Conservation (phyloP, 169 alveolate species). For the Pseudocohnilembus persalinus region DNA sequence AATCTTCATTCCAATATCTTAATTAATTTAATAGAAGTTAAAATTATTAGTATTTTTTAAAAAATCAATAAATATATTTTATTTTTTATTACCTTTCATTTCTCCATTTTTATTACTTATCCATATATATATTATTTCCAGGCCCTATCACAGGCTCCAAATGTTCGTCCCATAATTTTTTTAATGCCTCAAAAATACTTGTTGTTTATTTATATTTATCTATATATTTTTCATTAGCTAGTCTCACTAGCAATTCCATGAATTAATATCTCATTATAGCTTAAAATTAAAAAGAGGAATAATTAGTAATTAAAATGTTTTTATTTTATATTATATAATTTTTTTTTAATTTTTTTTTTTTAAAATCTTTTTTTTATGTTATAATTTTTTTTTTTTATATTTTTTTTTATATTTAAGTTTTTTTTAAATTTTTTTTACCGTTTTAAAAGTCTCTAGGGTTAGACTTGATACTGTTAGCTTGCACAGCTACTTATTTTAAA, state of each 20-base stretch:
- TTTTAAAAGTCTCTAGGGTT: conserved; percentile 5
- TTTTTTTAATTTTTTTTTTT: too few relatives aligned
- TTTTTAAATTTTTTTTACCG: too few relatives aligned
- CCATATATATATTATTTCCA: too few relatives aligned
- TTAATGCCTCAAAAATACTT: conserved; percentile 4
- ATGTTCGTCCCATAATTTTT: conserved; percentile 16
- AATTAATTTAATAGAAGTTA: too few relatives aligned
- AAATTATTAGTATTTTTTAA: too few relatives aligned
- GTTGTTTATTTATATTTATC: background rate
- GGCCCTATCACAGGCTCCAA: conserved; percentile 5
- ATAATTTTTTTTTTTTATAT: too few relatives aligned
- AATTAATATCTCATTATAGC: conserved; percentile 22
- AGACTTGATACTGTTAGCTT: conserved; percentile 3
- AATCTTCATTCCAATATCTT: conserved; percentile 66
- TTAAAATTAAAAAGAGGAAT: background rate
- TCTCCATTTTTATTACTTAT: conserved; percentile 20
- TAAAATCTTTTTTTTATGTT: too few relatives aligned
- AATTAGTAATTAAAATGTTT: background rate
- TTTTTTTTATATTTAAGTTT: too few relatives aligned
- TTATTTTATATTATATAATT: too few relatives aligned
- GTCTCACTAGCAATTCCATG: conserved; percentile 23
- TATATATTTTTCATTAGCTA: conserved; percentile 24
- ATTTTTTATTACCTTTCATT: background rate
- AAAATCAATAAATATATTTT: too few relatives aligned
- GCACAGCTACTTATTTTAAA: conserved; percentile 11